Conservation (phyloP, 495 filamentous ascomycete species). For the Barbatosphaeria neglecta region DNA sequence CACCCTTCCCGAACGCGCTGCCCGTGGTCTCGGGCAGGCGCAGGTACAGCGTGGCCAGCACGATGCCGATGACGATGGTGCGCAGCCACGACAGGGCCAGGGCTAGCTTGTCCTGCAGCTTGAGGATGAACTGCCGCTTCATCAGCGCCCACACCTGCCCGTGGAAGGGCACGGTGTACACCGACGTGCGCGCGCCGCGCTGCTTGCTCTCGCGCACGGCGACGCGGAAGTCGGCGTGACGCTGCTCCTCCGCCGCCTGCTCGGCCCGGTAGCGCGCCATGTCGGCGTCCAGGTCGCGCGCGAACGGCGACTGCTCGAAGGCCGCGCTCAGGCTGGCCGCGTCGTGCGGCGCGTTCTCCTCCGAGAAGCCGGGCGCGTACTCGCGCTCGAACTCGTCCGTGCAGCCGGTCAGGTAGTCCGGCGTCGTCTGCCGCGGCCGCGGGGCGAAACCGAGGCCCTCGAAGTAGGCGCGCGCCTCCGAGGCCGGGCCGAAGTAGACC, state of each 20-base stretch:
- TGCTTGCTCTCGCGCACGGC: slow-evolving; percentile 70
- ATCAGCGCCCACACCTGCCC: slow-evolving; percentile 73
- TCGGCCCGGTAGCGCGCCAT: slow-evolving; percentile 54
- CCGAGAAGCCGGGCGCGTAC: slow-evolving; percentile 51
- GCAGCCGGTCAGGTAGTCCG: slow-evolving; percentile 75
- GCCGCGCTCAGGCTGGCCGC: slow-evolving; percentile 53
- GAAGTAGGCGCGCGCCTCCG: slow-evolving; percentile 65
- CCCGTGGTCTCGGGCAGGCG: slow-evolving; percentile 52
- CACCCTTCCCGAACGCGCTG: slow-evolving; percentile 67
- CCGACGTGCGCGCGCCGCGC: slow-evolving; percentile 50
- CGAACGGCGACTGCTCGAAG: slow-evolving; percentile 52
- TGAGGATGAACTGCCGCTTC: slow-evolving; percentile 72
- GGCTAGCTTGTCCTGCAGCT: slow-evolving; percentile 72
- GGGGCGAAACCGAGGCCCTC: slow-evolving; percentile 68
- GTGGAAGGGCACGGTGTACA: slow-evolving; percentile 71
- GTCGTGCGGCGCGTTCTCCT: slow-evolving; percentile 52
- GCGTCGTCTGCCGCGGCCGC: slow-evolving; percentile 72
- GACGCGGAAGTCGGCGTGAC: slow-evolving; percentile 63
- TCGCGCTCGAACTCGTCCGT: slow-evolving; percentile 76
- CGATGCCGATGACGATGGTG: slow-evolving; percentile 61
- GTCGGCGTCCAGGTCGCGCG: slow-evolving; percentile 45
- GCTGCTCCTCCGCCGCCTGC: slow-evolving; percentile 48
- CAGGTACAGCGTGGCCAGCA: slow-evolving; percentile 69
- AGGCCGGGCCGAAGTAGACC: slow-evolving; percentile 67
- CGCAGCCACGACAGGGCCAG: slow-evolving; percentile 67